Evolutionary conservation across 768 basidiomycete genomes (phyloP), one percentile per base, ranked within the genome.

Genomic region (Suillus discolor): DNA sequence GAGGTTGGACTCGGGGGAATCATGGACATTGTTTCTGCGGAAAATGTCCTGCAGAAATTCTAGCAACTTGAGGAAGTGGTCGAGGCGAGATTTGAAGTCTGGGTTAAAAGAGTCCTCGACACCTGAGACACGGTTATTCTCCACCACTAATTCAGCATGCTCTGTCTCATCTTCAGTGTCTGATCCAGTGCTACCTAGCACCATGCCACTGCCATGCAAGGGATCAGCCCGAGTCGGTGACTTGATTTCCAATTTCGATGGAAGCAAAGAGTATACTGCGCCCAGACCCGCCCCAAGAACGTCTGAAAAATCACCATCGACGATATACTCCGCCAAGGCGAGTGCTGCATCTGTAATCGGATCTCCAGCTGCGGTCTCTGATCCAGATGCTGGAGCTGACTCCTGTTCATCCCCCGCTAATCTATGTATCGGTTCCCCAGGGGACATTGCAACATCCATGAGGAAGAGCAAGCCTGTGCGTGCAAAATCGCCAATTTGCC

Each of bases 291-390:
- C 97, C 20, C 90, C 94, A 55, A 99, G 86, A 13, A 99, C 97
- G 68, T 98, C 96, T n/a, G 95, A 94, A 75, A 97, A 97, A 77
- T 98, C 97, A n/a, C 96, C 94, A 72, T 97, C 94, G 20, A 97
- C 84, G 61, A 98, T 93, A 74, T 94, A 97, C 73, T 96, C 94
- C 23, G 94, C 94, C 45, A 99, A 81, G 9, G 93, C 92, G 51
- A 96, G 82, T 1, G 92, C 91, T 1, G 94, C 93, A 72, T 96
- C 94, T 38, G 86, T 87, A 49, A 94, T 85, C 4, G 95, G 90
- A 73, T 97, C 94, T 23, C 74, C 68, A 25, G 55, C 31, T 2
- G 31, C 23, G 11, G 69, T 62, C 28, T 72, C 69, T 4, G 64
- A 67, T n/a, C 71, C 71, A 23, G 71, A 57, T 5, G 71, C 70